Evolutionary conservation across 768 basidiomycete genomes (phyloP), one percentile per base, ranked within the genome.

Genomic region (Porphyrellus cyaneotinctus): DNA sequence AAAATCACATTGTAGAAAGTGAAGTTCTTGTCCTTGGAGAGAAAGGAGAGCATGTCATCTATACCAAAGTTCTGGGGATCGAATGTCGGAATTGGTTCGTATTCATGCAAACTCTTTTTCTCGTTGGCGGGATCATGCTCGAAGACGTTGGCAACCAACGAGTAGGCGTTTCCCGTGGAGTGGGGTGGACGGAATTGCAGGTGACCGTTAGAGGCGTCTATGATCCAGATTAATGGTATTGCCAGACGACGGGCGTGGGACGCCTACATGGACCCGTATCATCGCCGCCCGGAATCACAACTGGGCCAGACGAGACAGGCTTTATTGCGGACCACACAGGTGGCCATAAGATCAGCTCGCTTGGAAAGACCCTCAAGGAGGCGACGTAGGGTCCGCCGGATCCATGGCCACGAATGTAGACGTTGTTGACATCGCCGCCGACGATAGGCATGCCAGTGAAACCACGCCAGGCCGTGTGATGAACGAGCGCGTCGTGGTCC

Each of bases 141-240:
- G 13, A 56, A 47, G 2, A 57, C 37, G 18, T 56, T 24, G 17
- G 54, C 53, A 17, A 57, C 41, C 53, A 57, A 47, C 15, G 56
- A 50, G 24, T 43, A 43, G 28, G 49, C n/a, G 8, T 39, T 37
- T 37, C 53, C 49, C 4, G 41, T 35, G 20, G 24, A 22, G 20
- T 57, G 49, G 2, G 53, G 35, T 28, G 56, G 56, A 22, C 56
- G 48, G 39, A 57, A 56, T 20, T 24, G 39, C 9, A 57, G 10
- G 31, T 32, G 56, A 6, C 35, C 8, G 9, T 24, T 28, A 13
- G 38, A 43, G 26, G 43, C 54, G 7, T 38, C 56, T 57, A 33
- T 38, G n/a, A 37, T 32, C 37, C 23, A 37, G 28, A 33, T 55
- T 0, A 41, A 24, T 24, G 13, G 7, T 7, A 26, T 9, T 32